These are phyloP conservation scores for Piper longum DNA, from an alignment of 164 flowering plant species.

Conservation along the genomic window DNA sequence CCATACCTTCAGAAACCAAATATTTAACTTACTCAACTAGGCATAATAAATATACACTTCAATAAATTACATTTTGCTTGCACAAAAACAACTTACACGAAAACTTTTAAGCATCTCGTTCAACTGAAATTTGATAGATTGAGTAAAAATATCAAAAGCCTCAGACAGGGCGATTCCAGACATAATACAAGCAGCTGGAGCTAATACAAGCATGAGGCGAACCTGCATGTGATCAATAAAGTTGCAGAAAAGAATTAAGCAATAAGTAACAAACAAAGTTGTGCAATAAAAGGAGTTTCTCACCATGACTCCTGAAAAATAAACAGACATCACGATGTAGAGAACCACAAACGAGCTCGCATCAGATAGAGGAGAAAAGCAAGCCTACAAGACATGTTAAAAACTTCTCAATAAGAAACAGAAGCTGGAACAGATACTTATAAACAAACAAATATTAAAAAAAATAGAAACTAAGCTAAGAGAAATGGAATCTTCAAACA, in stretches of 20 bases:
- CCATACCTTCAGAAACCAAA: slow-evolving; percentile 38
- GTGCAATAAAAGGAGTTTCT: slow-evolving; percentile 8
- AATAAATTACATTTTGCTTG: too few relatives aligned
- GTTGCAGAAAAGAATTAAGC: background rate
- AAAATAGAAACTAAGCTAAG: too few relatives aligned
- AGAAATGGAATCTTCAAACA: background rate
- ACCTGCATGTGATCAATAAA: slow-evolving; percentile 34
- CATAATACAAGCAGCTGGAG: slow-evolving; percentile 98
- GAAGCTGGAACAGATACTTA: background rate
- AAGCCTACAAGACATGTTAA: slow-evolving; percentile 37
- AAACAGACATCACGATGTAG: slow-evolving; percentile 87
- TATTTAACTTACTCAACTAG: background rate
- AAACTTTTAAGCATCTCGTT: slow-evolving; percentile 18
- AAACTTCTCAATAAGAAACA: background rate
- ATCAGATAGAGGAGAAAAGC: slow-evolving; percentile 89
- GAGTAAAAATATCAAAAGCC: slow-evolving; percentile 80
- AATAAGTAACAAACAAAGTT: background rate
- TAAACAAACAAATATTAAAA: too few relatives aligned
- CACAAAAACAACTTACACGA: background rate
- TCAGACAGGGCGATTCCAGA: slow-evolving; percentile 97
- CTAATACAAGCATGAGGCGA: slow-evolving; percentile 96
- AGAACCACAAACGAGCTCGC: slow-evolving; percentile 95
- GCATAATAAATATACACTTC: too few relatives aligned
- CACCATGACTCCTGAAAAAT: slow-evolving; percentile 99
- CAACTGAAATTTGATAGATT: slow-evolving; percentile 74